Base-by-base conservation (phyloP, 306 rosid species). In the Lagenaria siceraria region DNA sequence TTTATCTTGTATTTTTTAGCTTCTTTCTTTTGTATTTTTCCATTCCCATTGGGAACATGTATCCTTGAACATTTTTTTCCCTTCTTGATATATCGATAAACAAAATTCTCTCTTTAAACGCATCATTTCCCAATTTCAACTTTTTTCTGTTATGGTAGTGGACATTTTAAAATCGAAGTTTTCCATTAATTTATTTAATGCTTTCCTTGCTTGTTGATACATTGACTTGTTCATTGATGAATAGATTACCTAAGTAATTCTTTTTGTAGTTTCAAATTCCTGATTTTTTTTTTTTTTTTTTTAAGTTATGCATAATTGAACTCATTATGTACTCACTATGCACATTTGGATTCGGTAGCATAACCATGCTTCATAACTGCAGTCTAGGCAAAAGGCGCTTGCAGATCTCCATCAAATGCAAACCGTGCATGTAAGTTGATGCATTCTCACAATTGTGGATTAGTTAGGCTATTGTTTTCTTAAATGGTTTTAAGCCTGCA, bases 321-420 rank as follows among this genome's bases (percentile, higher is more conserved):
- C 22, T 35, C 66, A 61, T 31, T 61, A 61, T 61, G 66, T 25
- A 27, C 21, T 0, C 66, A 25, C 66, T 6, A 31, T 61, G 14
- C 62, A 25, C 69, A 22, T 22, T 8, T 49, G 29, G 58, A 19
- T 15, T 35, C 56, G 66, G 74, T 74, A 60, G 68, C 77, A 85
- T 31, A 82, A 76, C 4, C 12, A 12, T 59, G 62, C 29, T 77
- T 63, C 69, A 62, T 77, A 63, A 63, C 79, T 83, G 80, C 92
- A 93, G 97, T 91, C 98, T n/a, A 89, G 98, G 91, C 97, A 91
- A 75, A 93, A 93, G 80, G 97, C 98, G 79, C 87, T 93, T 36
- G 88, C 93, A 55, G 98, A 93, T 84, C 89, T 93, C 60, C 92
- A 87, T 74, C 98, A 89, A 81, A 91, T 91, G 98, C 98, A 93